These are phyloP conservation scores for Fraxinus greggii DNA, from an alignment of 305 asterid species.

Conservation along the genomic window DNA sequence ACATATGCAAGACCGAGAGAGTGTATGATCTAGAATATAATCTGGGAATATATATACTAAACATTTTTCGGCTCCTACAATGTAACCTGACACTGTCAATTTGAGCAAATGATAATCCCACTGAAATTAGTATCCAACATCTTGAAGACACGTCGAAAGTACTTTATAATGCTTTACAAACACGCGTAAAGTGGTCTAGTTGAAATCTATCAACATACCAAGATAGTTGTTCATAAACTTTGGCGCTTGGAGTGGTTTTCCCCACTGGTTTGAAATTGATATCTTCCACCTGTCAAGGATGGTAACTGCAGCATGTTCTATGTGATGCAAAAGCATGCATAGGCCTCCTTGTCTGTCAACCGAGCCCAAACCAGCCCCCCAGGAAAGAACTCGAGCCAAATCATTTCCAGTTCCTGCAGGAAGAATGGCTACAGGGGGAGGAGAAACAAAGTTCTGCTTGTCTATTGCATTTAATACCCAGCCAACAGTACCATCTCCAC, in stretches of 20 bases:
- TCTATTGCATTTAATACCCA: conserved; percentile 91
- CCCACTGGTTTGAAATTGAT: conserved; percentile 62
- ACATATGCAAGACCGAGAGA: background rate
- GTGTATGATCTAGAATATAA: background rate
- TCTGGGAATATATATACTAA: background rate
- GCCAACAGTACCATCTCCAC: conserved; percentile 99
- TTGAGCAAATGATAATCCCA: background rate
- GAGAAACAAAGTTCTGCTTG: conserved; percentile 85
- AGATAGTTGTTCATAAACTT: conserved; percentile 93
- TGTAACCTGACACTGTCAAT: background rate
- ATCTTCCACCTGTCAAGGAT: conserved; percentile 97
- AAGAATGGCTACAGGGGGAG: conserved; percentile 97
- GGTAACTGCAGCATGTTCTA: conserved; percentile 98
- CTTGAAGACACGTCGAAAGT: background rate
- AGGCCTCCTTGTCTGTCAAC: conserved; percentile 99
- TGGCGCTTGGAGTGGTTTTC: conserved; percentile 58
- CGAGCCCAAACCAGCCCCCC: conserved; percentile 97
- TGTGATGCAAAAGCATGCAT: conserved; percentile 72
- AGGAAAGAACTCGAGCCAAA: conserved; percentile 91
- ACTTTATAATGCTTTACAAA: conserved; percentile 7
- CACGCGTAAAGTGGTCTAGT: conserved; percentile 19
- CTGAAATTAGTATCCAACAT: background rate
- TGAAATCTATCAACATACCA: conserved; percentile 49
- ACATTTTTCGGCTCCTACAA: background rate
- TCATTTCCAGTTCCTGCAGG: conserved; percentile 99